Base-by-base conservation (phyloP, 164 flowering plant species). In the Tetrastigma voinierianum region DNA sequence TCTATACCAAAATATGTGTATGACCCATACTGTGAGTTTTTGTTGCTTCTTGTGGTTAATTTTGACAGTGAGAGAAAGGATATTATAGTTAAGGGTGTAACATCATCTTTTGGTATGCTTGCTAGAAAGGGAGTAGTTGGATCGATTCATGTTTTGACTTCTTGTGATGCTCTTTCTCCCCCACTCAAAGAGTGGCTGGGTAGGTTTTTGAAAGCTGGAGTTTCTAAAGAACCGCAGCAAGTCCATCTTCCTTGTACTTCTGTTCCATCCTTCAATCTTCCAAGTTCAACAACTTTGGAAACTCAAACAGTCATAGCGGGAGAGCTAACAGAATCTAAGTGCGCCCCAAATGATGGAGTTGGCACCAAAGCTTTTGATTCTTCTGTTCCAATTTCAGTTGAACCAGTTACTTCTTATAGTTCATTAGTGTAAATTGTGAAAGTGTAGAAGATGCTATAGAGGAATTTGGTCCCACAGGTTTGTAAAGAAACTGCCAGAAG, bases 11-110 rank as follows among this genome's bases (percentile, higher is more conserved):
- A 68, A 55, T 88, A 95, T 63, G 69, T 85, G 52, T n/a, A 90
- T 92, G 32, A 90, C 97, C 21, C 80, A 81, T 57, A 67, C 77
- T 84, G 92, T 45, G 96, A 89, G 49, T 92, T 90, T 71, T 72
- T 95, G 72, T 72, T 92, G 19, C 78, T 79, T 40, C 84, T n/a
- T 48, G 76, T 83, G 62, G 97, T 90, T 53, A 86, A 82, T 61
- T 95, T 86, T 75, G n/a, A 91, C 90, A 70, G 64, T 44, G 78
- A 74, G 21, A 79, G 85, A 60, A 85, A 71, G 64, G 70, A 78
- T 67, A 62, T 85, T 20, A 74, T 92, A 44, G 46, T 40, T 49
- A 69, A 61, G 24, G 92, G 97, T 48, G 87, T 95, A n/a, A 75
- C 74, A 47, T 70, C 88, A 53, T 84, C 97, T 70, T 81, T 95